These are phyloP conservation scores for Eucalyptus virginea DNA, from an alignment of 345 rosid species.

Conservation along the genomic window DNA sequence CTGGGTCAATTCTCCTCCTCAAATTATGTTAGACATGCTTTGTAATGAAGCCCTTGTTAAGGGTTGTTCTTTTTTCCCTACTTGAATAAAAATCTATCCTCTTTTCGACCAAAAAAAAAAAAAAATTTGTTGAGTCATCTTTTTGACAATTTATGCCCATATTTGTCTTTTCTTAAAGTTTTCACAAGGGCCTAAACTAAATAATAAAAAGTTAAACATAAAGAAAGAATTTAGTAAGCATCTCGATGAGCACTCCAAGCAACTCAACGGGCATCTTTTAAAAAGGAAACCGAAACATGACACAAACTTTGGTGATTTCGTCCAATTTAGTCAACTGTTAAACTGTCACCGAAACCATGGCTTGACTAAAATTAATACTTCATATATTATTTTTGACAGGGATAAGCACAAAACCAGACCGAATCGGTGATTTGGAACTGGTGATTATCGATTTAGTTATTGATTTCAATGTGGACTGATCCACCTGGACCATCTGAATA, in stretches of 20 bases:
- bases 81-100: too few species aligned
- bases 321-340: not conserved
- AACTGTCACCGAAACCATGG: not conserved
- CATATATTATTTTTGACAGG: too few species aligned
- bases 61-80: too few species aligned
- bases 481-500: fast-evolving
- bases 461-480: not conserved
- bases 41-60: too few species aligned
- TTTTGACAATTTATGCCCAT: too few species aligned
- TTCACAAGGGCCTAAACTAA: not conserved
- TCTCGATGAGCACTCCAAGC: not conserved
- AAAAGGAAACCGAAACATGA: not conserved
- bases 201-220: too few species aligned
- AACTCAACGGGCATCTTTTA: not conserved
- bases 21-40: too few species aligned
- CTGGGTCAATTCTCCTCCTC: too few species aligned
- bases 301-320: not conserved
- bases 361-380: not conserved
- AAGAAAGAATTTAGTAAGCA: not conserved
- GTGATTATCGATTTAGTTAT: too few species aligned
- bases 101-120: too few species aligned
- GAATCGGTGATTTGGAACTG: too few species aligned
- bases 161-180: not conserved
- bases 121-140: not conserved
- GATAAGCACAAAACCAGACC: not conserved